Percentiles rank a stretch among this genome's conserved stretches.
Conservation (phyloP, 2,329 filamentous ascomycete species). For the Colletotrichum agaves region DNA sequence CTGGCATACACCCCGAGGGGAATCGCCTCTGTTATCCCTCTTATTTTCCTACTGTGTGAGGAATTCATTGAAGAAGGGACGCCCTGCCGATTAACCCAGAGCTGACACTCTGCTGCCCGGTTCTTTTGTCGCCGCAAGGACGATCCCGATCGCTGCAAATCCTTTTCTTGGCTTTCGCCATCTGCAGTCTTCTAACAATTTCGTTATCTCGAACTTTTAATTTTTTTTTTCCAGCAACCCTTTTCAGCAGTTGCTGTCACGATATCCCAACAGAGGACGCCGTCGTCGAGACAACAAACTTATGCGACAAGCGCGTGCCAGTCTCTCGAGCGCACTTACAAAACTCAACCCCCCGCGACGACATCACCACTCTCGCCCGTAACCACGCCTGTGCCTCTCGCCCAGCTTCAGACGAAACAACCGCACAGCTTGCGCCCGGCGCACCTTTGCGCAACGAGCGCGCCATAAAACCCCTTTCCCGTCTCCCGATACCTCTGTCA, state of each 20-base stretch:
- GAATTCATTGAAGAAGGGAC: constrained; percentile 14
- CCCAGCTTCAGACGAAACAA: constrained; percentile 11
- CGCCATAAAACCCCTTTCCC: background rate
- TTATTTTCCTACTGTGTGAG: constrained; percentile 7
- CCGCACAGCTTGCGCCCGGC: constrained; percentile 24
- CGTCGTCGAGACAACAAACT: constrained; percentile 15
- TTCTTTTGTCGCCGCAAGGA: constrained; percentile 2
- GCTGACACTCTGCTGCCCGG: background rate
- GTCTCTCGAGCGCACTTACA: constrained; percentile 6
- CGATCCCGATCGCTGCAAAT: constrained; percentile 25
- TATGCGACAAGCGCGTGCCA: constrained; percentile 9
- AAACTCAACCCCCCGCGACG: background rate
- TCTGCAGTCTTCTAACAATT: background rate
- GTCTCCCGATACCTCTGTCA: constrained; percentile 10
- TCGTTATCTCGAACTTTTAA: background rate
- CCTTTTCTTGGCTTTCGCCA: constrained; percentile 21
- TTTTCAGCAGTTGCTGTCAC: background rate
- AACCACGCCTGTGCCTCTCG: background rate
- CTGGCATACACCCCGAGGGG: constrained; percentile 29
- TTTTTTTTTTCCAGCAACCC: background rate
- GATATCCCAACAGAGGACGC: background rate
- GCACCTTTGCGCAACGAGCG: constrained; percentile 27
- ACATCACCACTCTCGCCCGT: constrained; percentile 14
- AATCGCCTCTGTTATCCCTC: constrained; percentile 22
- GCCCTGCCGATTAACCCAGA: background rate